Base-by-base conservation (phyloP, 2,329 filamentous ascomycete genomes). In the Neospermospora avenae region DNA sequence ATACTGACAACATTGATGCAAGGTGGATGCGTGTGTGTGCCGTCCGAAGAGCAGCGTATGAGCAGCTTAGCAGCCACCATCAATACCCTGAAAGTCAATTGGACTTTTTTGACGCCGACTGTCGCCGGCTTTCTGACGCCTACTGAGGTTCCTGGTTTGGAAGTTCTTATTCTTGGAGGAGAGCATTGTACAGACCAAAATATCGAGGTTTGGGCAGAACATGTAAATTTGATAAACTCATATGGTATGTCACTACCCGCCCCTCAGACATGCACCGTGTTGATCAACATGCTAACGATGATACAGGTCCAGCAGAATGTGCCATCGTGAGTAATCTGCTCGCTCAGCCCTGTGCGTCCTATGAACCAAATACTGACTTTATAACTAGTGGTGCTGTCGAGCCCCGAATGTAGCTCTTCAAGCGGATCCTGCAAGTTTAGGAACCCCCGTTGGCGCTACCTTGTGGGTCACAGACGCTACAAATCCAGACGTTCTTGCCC, bases 101-200 rank as follows among this genome's bases (percentile, higher is more conserved):
- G 56, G 60, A 55, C 55, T 1, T 53, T 58, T 11, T 51, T 68
- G 13, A 69, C 66, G 10, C 66, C 68, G 13, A 61, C 68, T 8
- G 37, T 69, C 16, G 62, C 61, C 7, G 52, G 34, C 14, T 39
- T 77, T 45, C 66, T 72, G 4, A 69, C 65, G 4, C 77, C 75
- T 70, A 71, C 70, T 13, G 35, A 62, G 58, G 35, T 70, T 8
- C 75, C 68, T 60, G 69, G 5, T 14, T 31, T 69, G 16, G 53
- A 62, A 34, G 57, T 46, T 16, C 39, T 69, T n/a, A 41, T 54
- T 6, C 41, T 67, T 2, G 65, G 65, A 13, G 67, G 67, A 1
- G 67, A 69, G 54, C 45, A 59, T 16, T 41, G 14, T 14, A 25
- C 95, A 42, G 45, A 81, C 82, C 76, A 82, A 22, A 71, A 76